Evolutionary conservation across 352 stramenopile species (phyloP).

Genomic region (Phytophthora palmivora): DNA sequence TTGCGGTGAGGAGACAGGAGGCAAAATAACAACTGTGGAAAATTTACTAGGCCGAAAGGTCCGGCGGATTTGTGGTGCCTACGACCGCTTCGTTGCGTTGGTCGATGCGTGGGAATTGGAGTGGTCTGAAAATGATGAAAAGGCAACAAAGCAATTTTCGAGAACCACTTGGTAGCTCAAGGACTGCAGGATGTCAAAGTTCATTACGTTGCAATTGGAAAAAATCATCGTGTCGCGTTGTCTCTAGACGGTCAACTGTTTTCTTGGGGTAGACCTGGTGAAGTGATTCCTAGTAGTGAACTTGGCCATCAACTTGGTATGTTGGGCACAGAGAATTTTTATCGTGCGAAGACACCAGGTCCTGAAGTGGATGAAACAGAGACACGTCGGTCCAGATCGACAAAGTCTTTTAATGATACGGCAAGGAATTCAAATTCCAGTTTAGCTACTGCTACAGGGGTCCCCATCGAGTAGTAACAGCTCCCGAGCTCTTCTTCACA

Average conservation of each 20-base stretch:
- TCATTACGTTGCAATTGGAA: constrained; percentile 59
- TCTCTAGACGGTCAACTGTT: constrained; percentile 72
- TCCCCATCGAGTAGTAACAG: constrained; percentile 44
- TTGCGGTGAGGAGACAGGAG: constrained; percentile 47
- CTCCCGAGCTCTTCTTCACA: constrained; percentile 59
- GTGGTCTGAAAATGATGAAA: constrained; percentile 36
- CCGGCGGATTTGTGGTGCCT: constrained; percentile 55
- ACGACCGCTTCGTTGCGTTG: constrained; percentile 57
- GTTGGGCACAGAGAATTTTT: constrained; percentile 10
- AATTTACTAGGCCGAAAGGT: constrained; percentile 56
- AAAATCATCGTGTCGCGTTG: constrained; percentile 61
- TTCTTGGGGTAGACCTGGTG: constrained; percentile 57
- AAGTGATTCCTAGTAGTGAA: constrained; percentile 42
- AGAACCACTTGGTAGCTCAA: constrained; percentile 43
- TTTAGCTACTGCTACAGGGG: constrained; percentile 24
- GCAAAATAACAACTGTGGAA: constrained; percentile 34
- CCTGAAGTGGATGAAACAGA: constrained; percentile 23
- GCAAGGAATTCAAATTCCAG: not conserved
- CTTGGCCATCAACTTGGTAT: constrained; percentile 44
- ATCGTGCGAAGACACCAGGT: constrained; percentile 17
- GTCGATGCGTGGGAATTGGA: constrained; percentile 63
- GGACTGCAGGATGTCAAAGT: constrained; percentile 58
- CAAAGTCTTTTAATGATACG: not conserved
- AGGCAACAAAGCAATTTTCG: constrained; percentile 17
- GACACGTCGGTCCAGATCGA: constrained; percentile 3